A percentile compares a stretch with the other conserved stretches of the same genome.
Evolutionary conservation across 1,284 basidiomycete species (phyloP).

Genomic region (Puccinia polysora): DNA sequence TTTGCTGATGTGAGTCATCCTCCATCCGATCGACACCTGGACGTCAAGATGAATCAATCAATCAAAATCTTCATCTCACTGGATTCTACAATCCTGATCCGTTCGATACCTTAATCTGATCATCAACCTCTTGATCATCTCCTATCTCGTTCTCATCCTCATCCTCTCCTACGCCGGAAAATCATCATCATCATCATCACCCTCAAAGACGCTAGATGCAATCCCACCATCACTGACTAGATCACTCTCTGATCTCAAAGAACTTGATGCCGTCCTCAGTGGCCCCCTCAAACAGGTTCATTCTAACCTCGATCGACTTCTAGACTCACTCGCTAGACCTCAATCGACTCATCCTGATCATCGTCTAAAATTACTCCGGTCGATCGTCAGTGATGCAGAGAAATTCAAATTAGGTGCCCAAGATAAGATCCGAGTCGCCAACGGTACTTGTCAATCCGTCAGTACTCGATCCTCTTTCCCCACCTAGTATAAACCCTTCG

Average conservation of each 20-base stretch:
- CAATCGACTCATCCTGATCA: constrained; percentile 62
- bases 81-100: no score
- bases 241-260: constrained; percentile 88
- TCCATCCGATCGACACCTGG: no score
- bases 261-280: constrained; percentile 94
- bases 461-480: constrained; percentile 46
- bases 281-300: constrained; percentile 61
- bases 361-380: constrained; percentile 77
- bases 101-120: no score
- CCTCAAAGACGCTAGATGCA: constrained; percentile 87
- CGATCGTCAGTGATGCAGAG: constrained; percentile 87
- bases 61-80: no score
- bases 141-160: no score
- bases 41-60: no score
- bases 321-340: constrained; percentile 59
- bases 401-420: constrained; percentile 91
- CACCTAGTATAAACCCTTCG: not conserved
- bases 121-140: no score
- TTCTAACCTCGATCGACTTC: constrained; percentile 25
- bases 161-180: no score
- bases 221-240: constrained; percentile 90
- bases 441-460: constrained; percentile 80
- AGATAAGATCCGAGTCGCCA: constrained; percentile 97
- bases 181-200: no score
- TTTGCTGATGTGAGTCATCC: no score